These are phyloP conservation scores for Globisporangium cederbergense DNA, from an alignment of 352 stramenopile genomes.

Conservation along the genomic window DNA sequence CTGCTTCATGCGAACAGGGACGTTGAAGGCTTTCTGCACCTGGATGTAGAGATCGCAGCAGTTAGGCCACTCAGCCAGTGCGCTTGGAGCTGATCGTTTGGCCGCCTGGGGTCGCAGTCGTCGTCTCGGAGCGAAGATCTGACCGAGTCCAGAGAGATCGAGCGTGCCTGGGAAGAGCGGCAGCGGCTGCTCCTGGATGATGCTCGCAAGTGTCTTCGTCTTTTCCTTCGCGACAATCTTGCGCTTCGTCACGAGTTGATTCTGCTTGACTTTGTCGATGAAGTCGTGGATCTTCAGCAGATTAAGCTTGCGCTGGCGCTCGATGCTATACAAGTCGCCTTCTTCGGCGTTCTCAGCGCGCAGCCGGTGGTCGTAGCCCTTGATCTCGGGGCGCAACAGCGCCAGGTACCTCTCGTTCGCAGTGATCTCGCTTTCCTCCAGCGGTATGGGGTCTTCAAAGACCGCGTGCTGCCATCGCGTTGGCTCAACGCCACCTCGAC, in stretches of 20 bases:
- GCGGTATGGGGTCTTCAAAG: slow-evolving; percentile 67
- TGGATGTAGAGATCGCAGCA: slow-evolving; percentile 82
- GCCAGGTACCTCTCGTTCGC: slow-evolving; percentile 53
- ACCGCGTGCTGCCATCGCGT: slow-evolving; percentile 22
- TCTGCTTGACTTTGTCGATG: slow-evolving; percentile 44
- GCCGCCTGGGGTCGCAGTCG: slow-evolving; percentile 47
- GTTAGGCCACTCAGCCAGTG: slow-evolving; percentile 49
- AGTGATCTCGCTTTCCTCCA: slow-evolving; percentile 57
- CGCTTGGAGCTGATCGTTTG: slow-evolving; percentile 19
- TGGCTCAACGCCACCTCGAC: slow-evolving; percentile 1
- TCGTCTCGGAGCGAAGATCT: slow-evolving; percentile 50
- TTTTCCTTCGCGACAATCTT: slow-evolving; percentile 14
- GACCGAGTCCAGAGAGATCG: slow-evolving; percentile 51
- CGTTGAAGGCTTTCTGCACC: slow-evolving; percentile 72
- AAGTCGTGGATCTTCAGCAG: slow-evolving; percentile 65
- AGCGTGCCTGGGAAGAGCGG: slow-evolving; percentile 71
- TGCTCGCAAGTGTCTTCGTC: slow-evolving; percentile 42
- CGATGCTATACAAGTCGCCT: slow-evolving; percentile 31
- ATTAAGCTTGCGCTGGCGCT: slow-evolving; percentile 40
- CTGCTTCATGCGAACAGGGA: slow-evolving; percentile 52
- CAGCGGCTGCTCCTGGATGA: slow-evolving; percentile 83
- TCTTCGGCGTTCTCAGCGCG: slow-evolving; percentile 41
- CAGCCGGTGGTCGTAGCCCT: slow-evolving; percentile 49
- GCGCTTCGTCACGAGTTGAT: slow-evolving; percentile 19
- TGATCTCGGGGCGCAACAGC: slow-evolving; percentile 60